Evolutionary conservation across 208 protist genomes (phyloP).

Genomic region (Wallacemonas collosoma): DNA sequence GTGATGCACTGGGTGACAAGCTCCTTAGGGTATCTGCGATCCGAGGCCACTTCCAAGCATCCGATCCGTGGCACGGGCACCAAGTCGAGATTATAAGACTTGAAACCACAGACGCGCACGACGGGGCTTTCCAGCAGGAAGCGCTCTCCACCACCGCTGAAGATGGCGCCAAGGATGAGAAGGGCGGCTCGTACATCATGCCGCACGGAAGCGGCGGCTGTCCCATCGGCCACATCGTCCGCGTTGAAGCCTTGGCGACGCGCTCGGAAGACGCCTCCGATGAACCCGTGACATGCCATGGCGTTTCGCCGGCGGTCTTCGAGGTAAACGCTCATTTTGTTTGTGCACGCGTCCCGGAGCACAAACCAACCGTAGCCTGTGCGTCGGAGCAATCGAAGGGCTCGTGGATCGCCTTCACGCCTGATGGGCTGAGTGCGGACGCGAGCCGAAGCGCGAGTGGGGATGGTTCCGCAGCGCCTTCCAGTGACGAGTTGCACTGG

Average conservation of each 20-base stretch:
- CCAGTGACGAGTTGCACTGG: no score
- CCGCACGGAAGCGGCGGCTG: background rate
- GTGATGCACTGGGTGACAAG: background rate
- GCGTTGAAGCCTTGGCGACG: conserved; percentile 1
- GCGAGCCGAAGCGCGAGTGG: no score
- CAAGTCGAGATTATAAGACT: background rate
- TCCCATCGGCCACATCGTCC: background rate
- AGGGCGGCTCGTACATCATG: background rate
- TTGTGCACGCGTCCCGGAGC: no score
- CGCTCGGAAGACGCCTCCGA: background rate
- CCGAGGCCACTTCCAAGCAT: background rate
- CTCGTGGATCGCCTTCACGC: no score
- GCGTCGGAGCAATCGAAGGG: no score
- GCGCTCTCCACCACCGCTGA: background rate
- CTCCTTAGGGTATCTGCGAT: background rate
- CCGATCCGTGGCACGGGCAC: background rate
- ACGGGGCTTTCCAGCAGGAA: background rate
- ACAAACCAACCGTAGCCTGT: no score
- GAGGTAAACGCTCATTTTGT: no score
- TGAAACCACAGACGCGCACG: background rate
- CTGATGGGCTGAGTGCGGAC: no score
- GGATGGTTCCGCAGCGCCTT: no score
- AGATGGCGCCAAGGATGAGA: background rate
- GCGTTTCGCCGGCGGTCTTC: no score
- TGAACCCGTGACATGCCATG: background rate